A percentile compares a stretch with the other conserved stretches of the same genome.
These are phyloP conservation scores for Oenanthe javanica DNA, from an alignment of 140 eudicot species.

Conservation along the genomic window DNA sequence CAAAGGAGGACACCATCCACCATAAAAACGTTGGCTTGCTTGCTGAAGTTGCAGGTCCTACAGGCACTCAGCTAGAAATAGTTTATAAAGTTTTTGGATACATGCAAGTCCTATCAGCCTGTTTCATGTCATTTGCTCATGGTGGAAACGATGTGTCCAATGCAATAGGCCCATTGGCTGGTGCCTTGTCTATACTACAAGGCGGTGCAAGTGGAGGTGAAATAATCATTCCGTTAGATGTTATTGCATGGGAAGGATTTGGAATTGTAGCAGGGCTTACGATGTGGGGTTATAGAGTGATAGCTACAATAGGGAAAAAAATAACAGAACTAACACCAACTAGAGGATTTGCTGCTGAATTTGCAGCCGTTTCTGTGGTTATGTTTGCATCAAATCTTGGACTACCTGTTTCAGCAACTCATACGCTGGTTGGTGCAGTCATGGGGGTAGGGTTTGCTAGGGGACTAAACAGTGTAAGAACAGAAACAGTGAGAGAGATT, in stretches of 20 bases:
- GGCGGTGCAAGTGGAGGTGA: slow-evolving; percentile 68
- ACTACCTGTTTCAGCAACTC: slow-evolving; percentile 92
- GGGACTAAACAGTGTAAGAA: slow-evolving; percentile 88
- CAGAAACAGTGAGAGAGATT: slow-evolving; percentile 89
- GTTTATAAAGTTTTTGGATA: slow-evolving; percentile 91
- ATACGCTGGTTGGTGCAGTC: slow-evolving; percentile 93
- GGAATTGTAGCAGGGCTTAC: slow-evolving; percentile 97
- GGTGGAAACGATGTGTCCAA: slow-evolving; percentile 98
- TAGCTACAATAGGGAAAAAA: slow-evolving; percentile 95
- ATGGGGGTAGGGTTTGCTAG: slow-evolving; percentile 99
- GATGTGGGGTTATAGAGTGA: slow-evolving; percentile 97
- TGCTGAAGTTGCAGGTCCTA: slow-evolving; percentile 87
- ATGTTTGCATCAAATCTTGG: slow-evolving; percentile 90
- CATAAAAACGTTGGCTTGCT: slow-evolving; percentile 53
- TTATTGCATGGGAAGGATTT: slow-evolving; percentile 96
- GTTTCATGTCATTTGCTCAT: slow-evolving; percentile 99
- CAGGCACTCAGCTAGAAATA: slow-evolving; percentile 76
- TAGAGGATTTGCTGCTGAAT: slow-evolving; percentile 96
- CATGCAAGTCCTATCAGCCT: slow-evolving; percentile 94
- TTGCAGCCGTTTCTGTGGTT: slow-evolving; percentile 97
- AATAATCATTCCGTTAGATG: slow-evolving; percentile 71
- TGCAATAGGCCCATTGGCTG: slow-evolving; percentile 96
- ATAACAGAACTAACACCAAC: slow-evolving; percentile 94
- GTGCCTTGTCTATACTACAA: slow-evolving; percentile 81
- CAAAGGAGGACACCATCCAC: slow-evolving; percentile 29